These are phyloP conservation scores for Pseudozyma thailandica DNA, from an alignment of 1,284 basidiomycete genomes.

Conservation along the genomic window DNA sequence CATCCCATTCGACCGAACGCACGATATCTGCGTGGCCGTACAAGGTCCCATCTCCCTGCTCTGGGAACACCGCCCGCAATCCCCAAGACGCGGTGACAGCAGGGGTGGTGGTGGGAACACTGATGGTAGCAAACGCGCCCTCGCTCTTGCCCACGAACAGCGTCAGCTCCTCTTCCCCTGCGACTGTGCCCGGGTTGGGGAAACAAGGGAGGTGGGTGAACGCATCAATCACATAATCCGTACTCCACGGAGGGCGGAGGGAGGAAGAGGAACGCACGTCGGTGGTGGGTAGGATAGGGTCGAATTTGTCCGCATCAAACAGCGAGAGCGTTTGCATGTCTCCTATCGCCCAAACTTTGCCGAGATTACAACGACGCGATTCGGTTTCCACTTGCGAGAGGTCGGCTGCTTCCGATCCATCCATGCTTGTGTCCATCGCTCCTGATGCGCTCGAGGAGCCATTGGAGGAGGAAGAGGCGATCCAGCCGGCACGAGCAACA, in stretches of 20 bases:
- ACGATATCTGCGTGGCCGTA: slow-evolving; percentile 59
- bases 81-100: slow-evolving; percentile 12
- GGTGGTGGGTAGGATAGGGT: slow-evolving; percentile 42
- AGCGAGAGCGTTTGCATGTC: slow-evolving; percentile 66
- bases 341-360: slow-evolving; percentile 60
- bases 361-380: slow-evolving; percentile 40
- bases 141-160: slow-evolving; percentile 40
- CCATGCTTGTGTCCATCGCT: slow-evolving; percentile 31
- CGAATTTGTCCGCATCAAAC: slow-evolving; percentile 64
- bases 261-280: slow-evolving; percentile 51
- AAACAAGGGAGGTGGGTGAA: slow-evolving; percentile 25
- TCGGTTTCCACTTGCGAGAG: slow-evolving; percentile 37
- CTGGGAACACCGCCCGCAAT: slow-evolving; percentile 39
- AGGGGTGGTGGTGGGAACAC: slow-evolving; percentile 13
- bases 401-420: slow-evolving; percentile 26
- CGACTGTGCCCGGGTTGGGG: slow-evolving; percentile 10
- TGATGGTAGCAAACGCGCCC: slow-evolving; percentile 38
- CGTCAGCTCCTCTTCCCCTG: slow-evolving; percentile 10
- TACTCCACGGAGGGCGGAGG: slow-evolving; percentile 56
- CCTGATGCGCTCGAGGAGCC: background rate
- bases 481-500: slow-evolving; percentile 62
- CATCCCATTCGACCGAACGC: slow-evolving; percentile 48
- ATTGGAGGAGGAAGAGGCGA: slow-evolving; percentile 2
- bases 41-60: slow-evolving; percentile 34
- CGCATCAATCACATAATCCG: slow-evolving; percentile 65